Percentiles rank a stretch among this genome's conserved stretches.
These are phyloP conservation scores for Neurospora sp. DNA, from an alignment of 495 filamentous ascomycete genomes.

Conservation along the genomic window DNA sequence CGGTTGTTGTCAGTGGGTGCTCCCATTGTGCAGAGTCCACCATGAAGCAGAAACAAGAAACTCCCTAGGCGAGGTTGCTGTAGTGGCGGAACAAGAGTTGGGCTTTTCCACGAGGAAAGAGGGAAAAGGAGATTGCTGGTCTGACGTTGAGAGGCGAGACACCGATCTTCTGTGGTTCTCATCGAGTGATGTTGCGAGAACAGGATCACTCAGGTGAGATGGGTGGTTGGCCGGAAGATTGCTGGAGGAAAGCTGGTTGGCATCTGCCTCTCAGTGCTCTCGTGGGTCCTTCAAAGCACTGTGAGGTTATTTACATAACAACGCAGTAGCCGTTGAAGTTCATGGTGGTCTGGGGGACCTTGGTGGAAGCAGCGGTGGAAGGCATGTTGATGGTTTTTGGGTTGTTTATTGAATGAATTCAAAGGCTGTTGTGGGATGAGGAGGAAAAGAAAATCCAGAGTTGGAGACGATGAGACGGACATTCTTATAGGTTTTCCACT, in stretches of 20 bases:
- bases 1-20: neutral
- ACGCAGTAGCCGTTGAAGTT: slow-evolving; percentile 27
- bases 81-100: neutral
- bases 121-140: neutral
- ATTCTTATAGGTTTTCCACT: slow-evolving; percentile 15
- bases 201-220: neutral
- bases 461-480: slow-evolving; percentile 1
- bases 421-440: slow-evolving; percentile 9
- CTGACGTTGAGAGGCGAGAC: neutral
- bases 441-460: slow-evolving; percentile 7
- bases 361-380: slow-evolving; percentile 21
- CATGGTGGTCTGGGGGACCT: slow-evolving; percentile 22
- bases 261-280: neutral
- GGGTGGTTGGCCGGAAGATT: neutral
- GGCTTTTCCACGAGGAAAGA: neutral
- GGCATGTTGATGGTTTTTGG: slow-evolving; percentile 26
- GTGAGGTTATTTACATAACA: slow-evolving; percentile 27
- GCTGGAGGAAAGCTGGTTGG: neutral
- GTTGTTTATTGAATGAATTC: slow-evolving; percentile 9
- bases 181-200: neutral
- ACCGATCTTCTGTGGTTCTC: neutral
- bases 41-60: neutral
- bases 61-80: neutral
- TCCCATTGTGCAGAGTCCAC: neutral
- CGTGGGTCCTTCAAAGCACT: neutral